Conservation (phyloP, 2,329 filamentous ascomycete species). For the Dryadomyces sulphureus region DNA sequence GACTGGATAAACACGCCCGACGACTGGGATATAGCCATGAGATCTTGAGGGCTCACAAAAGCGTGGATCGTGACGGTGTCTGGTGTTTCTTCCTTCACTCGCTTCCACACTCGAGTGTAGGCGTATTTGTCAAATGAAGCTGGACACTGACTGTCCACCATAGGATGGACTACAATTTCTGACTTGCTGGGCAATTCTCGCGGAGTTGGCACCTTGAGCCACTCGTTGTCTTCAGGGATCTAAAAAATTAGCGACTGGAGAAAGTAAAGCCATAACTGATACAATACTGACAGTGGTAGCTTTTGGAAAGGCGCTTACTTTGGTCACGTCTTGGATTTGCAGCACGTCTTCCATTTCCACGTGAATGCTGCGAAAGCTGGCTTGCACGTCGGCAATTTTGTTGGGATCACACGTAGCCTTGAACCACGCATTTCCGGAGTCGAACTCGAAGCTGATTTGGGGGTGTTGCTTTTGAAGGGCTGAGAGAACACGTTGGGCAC, state of each 20-base stretch:
- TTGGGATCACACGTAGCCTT: conserved; percentile 10
- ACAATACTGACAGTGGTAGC: too few species aligned
- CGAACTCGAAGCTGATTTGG: conserved; percentile 12
- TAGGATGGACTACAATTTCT: background rate
- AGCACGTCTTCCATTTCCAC: conserved; percentile 4
- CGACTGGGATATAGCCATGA: conserved; percentile 5
- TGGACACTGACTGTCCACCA: conserved; percentile 9
- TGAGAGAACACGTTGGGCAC: conserved; percentile 11
- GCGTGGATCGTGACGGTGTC: conserved; percentile 7
- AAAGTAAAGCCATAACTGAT: background rate
- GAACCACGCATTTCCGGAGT: conserved; percentile 13
- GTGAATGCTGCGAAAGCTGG: conserved; percentile 7
- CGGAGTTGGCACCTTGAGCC: background rate
- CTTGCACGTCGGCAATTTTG: conserved; percentile 8
- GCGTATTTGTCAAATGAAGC: conserved; percentile 6
- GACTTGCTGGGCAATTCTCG: background rate
- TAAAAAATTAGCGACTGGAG: background rate
- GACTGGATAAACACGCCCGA: conserved; percentile 6
- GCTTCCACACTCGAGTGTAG: conserved; percentile 12
- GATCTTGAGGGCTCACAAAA: conserved; percentile 8
- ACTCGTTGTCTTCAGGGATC: background rate
- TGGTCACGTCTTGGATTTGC: background rate
- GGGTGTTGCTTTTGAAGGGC: conserved; percentile 10
- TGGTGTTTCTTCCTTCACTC: conserved; percentile 11
- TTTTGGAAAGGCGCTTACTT: background rate